phyloP scores from a whole-genome alignment of 106 monocot genomes.

The Narthecium ossifragum region DNA sequence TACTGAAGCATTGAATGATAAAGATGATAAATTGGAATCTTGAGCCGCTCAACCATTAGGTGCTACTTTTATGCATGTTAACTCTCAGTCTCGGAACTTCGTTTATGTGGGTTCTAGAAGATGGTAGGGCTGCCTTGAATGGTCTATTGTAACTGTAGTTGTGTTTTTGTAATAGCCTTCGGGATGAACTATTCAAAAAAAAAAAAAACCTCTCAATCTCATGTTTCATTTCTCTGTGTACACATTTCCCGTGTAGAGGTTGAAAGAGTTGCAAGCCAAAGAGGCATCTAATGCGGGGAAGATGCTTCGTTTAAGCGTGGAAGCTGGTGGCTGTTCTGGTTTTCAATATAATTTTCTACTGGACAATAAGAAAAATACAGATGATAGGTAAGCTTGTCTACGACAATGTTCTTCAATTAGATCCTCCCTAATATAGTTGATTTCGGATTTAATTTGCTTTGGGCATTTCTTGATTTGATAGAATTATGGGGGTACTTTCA shows the following conservation, averaged over 20 bases:
- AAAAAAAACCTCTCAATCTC: not conserved
- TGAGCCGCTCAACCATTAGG: not conserved
- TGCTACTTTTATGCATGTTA: not conserved
- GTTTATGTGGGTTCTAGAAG: not conserved
- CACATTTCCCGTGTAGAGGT: conserved; percentile 40
- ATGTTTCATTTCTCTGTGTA: not conserved
- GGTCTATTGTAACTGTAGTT: not conserved
- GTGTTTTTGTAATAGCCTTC: not conserved
- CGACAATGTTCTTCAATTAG: not conserved
- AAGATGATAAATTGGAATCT: not conserved
- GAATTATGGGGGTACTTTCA: conserved; percentile 38
- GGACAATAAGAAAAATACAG: conserved; percentile 67
- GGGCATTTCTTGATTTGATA: conserved; percentile 1
- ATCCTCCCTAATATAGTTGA: not conserved
- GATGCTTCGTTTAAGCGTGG: conserved; percentile 89
- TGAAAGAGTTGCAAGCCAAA: conserved; percentile 71
- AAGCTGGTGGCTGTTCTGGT: conserved; percentile 97
- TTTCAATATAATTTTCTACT: conserved; percentile 90
- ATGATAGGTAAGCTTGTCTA: conserved; percentile 57
- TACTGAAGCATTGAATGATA: not conserved
- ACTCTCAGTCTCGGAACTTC: too few relatives aligned
- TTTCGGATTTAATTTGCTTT: not conserved
- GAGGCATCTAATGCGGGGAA: conserved; percentile 57
- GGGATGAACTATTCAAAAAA: not conserved
- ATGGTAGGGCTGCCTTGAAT: not conserved